These are phyloP conservation scores for Irpex sp. DNA, from an alignment of 1,284 basidiomycete genomes.

Conservation along the genomic window DNA sequence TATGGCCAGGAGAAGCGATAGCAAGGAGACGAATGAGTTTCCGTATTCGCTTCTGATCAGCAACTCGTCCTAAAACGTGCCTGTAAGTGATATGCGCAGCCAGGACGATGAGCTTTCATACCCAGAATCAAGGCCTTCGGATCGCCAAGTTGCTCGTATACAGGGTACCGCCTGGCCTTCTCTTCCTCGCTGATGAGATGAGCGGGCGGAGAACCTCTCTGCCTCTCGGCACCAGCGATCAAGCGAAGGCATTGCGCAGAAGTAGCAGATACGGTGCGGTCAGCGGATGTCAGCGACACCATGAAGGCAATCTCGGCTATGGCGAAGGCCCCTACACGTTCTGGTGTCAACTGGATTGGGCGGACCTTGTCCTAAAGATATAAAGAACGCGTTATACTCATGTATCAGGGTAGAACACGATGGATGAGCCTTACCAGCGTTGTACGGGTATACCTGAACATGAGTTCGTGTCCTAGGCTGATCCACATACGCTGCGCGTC, in stretches of 20 bases:
- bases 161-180: conserved; percentile 59
- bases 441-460: conserved; percentile 50
- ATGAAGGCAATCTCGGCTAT: conserved; percentile 70
- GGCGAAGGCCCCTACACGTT: conserved; percentile 58
- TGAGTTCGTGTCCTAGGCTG: conserved; percentile 53
- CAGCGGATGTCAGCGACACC: conserved; percentile 65
- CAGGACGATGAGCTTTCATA: conserved; percentile 29
- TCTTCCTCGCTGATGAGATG: conserved; percentile 55
- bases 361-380: conserved; percentile 38
- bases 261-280: conserved; percentile 58
- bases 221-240: conserved; percentile 61
- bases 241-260: conserved; percentile 68
- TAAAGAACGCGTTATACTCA: neutral
- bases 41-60: conserved; percentile 78
- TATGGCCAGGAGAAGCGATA: conserved; percentile 59
- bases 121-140: conserved; percentile 66
- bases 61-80: conserved; percentile 52
- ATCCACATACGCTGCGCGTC: conserved; percentile 68
- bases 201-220: conserved; percentile 42
- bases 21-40: conserved; percentile 66
- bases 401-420: neutral
- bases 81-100: neutral
- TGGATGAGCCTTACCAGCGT: conserved; percentile 37
- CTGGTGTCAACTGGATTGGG: conserved; percentile 43
- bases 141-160: conserved; percentile 77